Evolutionary conservation across 164 flowering plant genomes (phyloP), one percentile per base, ranked within the genome.

Genomic region (Berberis thunbergii): DNA sequence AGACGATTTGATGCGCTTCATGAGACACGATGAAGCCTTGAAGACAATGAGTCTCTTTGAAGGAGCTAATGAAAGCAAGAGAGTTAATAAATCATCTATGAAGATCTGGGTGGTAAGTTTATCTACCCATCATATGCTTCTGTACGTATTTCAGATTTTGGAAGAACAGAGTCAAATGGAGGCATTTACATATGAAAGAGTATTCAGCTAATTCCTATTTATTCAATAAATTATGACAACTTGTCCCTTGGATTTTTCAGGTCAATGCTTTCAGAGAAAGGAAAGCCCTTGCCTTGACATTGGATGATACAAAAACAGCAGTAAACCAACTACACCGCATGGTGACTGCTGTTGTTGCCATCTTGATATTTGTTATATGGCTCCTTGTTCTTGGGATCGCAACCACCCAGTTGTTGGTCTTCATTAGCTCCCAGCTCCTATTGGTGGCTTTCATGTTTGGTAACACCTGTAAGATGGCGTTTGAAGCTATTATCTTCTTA

Each of bases 271-370:
- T 86, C 69, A 79, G 77, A 67, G 91, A 86, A 64, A 73, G 91
- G 70, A 78, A 78, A 61, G 84, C 84, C 1, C 86, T 86, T 44
- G 84, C 88, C 44, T 70, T 82, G 66, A 79, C 91, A 40, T 77
- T 86, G 3, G 81, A 84, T 55, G 91, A 86, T 58, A 86, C 91
- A 10, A 82, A 86, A 69, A 86, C 91, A 54, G 85, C 91, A 3
- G 88, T 86, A 48, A 79, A 86, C 64, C 78, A 76, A 62, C 84
- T 86, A 54, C 91, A 86, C 63, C 77, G 69, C 26, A 72, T 84
- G 77, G 56, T 84, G 64, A 81, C 77, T 63, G 45, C 76, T 50
- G 52, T 78, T 1, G 76, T 84, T 11, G 76, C 61, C 7, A 54
- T 84, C 49, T 64, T 79, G 41, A 65, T 82, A 38, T 5, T 74